phyloP scores from a whole-genome alignment of 2,329 filamentous ascomycete genomes.

The Didymella segeticola region DNA sequence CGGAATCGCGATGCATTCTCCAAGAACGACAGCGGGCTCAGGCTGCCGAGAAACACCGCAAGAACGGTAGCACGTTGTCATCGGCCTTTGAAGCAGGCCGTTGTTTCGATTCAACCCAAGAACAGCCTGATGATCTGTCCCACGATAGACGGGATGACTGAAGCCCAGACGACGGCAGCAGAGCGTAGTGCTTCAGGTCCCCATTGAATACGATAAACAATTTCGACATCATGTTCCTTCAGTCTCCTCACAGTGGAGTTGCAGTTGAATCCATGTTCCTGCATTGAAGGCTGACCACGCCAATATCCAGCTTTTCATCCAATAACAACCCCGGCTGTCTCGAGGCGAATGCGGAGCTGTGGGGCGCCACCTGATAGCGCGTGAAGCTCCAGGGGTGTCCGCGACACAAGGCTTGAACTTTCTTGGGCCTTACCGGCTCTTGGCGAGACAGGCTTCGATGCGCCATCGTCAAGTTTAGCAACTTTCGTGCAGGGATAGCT shows the following conservation, averaged over 20 bases:
- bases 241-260: conserved; percentile 14
- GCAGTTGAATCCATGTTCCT: conserved; percentile 19
- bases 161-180: background rate
- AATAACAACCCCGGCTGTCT: conserved; percentile 14
- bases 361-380: conserved; percentile 20
- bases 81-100: conserved; percentile 23
- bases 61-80: background rate
- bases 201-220: conserved; percentile 11
- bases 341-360: conserved; percentile 27
- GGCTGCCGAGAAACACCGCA: conserved; percentile 4
- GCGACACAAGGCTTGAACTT: conserved; percentile 19
- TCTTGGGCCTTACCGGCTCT: conserved; percentile 19
- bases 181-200: conserved; percentile 1
- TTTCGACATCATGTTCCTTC: conserved; percentile 6
- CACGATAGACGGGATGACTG: background rate
- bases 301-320: conserved; percentile 9
- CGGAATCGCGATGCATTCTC: conserved; percentile 7
- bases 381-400: conserved; percentile 17
- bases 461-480: conserved; percentile 33
- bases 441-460: conserved; percentile 21
- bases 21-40: conserved; percentile 11
- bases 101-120: conserved; percentile 20
- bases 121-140: background rate
- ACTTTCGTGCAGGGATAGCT: conserved; percentile 22
- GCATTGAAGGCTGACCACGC: conserved; percentile 19